Conservation (phyloP, 2,329 filamentous ascomycete genomes). For the Calycina herbarum region DNA sequence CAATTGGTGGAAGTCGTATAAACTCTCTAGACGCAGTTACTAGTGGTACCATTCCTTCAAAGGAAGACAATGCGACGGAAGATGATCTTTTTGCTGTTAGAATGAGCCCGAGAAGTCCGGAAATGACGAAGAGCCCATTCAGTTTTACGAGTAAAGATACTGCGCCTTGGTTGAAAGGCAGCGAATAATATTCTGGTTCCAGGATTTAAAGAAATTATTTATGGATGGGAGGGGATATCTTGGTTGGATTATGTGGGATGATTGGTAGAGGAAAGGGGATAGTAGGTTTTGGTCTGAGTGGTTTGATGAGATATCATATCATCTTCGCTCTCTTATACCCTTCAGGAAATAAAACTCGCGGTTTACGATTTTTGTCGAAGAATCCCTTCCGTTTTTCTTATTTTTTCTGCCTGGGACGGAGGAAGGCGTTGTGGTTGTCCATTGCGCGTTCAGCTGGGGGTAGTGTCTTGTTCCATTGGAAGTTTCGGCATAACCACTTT, state of each 20-base stretch:
- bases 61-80: slow-evolving; percentile 54
- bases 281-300: not conserved
- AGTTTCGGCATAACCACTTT: not conserved
- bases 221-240: not conserved
- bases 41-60: slow-evolving; percentile 37
- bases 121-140: slow-evolving; percentile 84
- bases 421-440: not conserved
- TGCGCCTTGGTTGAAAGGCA: slow-evolving; percentile 32
- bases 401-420: not conserved
- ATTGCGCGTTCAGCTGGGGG: too few relatives aligned
- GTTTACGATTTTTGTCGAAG: not conserved
- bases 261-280: not conserved
- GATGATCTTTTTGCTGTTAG: slow-evolving; percentile 87
- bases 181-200: slow-evolving; percentile 19
- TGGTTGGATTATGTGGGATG: not conserved
- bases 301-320: slow-evolving; percentile 3
- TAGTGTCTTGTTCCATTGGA: too few relatives aligned
- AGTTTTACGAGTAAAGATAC: slow-evolving; percentile 44
- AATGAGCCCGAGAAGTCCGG: slow-evolving; percentile 81
- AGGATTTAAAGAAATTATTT: not conserved
- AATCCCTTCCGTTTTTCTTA: not conserved
- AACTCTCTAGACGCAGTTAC: slow-evolving; percentile 41
- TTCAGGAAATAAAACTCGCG: slow-evolving; percentile 7
- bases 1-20: slow-evolving; percentile 28
- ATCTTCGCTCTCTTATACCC: slow-evolving; percentile 23